Percentiles rank a stretch among this genome's conserved stretches.
phyloP scores from a whole-genome alignment of 345 rosid genomes.

The Aquilaria malaccensis region DNA sequence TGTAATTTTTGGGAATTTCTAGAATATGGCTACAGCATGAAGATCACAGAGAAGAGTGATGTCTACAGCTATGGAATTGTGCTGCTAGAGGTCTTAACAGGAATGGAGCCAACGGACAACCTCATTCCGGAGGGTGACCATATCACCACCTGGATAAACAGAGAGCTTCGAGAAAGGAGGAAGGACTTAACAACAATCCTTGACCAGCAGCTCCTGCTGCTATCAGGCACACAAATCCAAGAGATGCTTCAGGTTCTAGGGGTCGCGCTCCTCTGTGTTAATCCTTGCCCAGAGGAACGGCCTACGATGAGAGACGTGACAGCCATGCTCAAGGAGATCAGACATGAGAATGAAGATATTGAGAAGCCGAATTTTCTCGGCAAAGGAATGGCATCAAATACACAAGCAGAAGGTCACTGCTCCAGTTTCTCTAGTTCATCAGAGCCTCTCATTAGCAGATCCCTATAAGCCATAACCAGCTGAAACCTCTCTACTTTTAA shows the following conservation, averaged over 20 bases:
- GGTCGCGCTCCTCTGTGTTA: constrained; percentile 58
- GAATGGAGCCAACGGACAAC: constrained; percentile 42
- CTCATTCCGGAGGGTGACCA: constrained; percentile 49
- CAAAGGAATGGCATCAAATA: constrained; percentile 19
- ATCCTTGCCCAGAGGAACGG: constrained; percentile 48
- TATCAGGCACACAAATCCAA: constrained; percentile 51
- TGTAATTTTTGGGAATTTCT: constrained; percentile 15
- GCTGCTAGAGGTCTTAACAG: constrained; percentile 53
- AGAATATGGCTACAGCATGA: constrained; percentile 67
- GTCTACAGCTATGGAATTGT: constrained; percentile 75
- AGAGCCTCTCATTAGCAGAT: constrained; percentile 48
- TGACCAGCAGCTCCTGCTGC: constrained; percentile 39
- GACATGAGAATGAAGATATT: constrained; percentile 40
- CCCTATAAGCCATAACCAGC: constrained; percentile 15
- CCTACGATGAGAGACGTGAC: constrained; percentile 67
- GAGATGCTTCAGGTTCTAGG: constrained; percentile 71
- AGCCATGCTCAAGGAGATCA: constrained; percentile 57
- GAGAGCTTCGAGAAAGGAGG: constrained; percentile 35
- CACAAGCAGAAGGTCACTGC: constrained; percentile 37
- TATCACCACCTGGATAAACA: constrained; percentile 57
- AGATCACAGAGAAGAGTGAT: constrained; percentile 67
- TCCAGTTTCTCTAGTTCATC: constrained; percentile 64
- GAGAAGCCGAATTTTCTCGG: constrained; percentile 33
- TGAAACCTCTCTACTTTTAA: constrained; percentile 10
- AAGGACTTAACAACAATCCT: constrained; percentile 42